Evolutionary conservation across 1,139 yeast species (phyloP).

Genomic region (Geotrichum restrictum): DNA sequence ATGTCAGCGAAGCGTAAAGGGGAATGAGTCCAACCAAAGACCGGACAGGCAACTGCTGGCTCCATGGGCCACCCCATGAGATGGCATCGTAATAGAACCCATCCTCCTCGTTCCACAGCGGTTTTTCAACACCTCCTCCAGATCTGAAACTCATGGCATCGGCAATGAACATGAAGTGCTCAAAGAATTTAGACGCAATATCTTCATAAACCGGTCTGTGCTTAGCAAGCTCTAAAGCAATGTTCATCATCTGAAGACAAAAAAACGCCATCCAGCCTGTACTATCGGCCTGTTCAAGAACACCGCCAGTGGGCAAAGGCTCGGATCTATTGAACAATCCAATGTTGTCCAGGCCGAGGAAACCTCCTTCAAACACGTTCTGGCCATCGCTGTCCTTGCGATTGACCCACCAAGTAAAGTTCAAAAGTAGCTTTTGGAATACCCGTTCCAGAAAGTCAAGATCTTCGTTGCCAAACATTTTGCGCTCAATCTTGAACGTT

Average conservation of each 20-base stretch:
- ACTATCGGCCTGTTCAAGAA: conserved; percentile 89
- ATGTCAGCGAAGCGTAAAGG: conserved; percentile 80
- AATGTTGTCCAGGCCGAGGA: conserved; percentile 88
- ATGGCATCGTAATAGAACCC: conserved; percentile 91
- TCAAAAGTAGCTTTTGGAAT: conserved; percentile 82
- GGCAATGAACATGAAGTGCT: conserved; percentile 86
- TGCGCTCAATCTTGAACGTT: conserved; percentile 83
- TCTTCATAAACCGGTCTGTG: conserved; percentile 86
- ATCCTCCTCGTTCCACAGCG: conserved; percentile 88
- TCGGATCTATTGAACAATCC: conserved; percentile 93
- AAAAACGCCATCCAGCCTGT: conserved; percentile 99
- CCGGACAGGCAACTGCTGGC: conserved; percentile 76
- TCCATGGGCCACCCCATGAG: conserved; percentile 70
- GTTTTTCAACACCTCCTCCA: conserved; percentile 50
- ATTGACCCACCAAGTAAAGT: conserved; percentile 98
- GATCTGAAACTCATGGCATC: conserved; percentile 86
- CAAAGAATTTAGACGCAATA: conserved; percentile 92
- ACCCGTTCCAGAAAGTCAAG: conserved; percentile 82
- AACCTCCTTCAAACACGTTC: conserved; percentile 93
- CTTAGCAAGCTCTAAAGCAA: conserved; percentile 86
- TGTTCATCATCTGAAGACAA: conserved; percentile 86
- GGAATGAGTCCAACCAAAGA: conserved; percentile 93
- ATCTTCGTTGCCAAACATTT: conserved; percentile 79
- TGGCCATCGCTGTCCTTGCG: conserved; percentile 86
- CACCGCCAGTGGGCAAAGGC: conserved; percentile 91